phyloP scores from a whole-genome alignment of 139 green algal species.

The Raphidocelis subcapitata region DNA sequence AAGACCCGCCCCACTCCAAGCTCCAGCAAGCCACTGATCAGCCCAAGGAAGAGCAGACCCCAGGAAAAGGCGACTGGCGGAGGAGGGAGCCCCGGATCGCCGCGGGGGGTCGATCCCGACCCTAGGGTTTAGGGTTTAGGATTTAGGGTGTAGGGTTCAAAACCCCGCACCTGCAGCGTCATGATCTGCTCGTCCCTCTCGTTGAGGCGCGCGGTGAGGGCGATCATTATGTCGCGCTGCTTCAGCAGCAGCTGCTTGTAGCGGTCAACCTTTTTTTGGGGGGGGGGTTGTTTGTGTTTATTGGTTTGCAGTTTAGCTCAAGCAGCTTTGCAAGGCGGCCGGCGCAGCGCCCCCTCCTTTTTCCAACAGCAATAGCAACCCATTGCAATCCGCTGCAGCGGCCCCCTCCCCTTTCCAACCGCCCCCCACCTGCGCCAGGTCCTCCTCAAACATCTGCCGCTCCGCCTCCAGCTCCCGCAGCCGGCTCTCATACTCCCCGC shows the following conservation, averaged over 20 bases:
- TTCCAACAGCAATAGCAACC: background rate
- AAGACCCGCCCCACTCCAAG: too few relatives aligned
- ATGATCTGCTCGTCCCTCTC: constrained; percentile 93
- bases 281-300: background rate
- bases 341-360: too few relatives aligned
- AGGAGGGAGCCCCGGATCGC: too few relatives aligned
- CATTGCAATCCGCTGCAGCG: background rate
- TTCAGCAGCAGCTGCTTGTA: constrained; percentile 94
- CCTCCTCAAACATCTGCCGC: constrained; percentile 69
- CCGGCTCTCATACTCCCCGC: constrained; percentile 82
- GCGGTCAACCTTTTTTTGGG: constrained; percentile 73
- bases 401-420: background rate
- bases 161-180: constrained; percentile 78
- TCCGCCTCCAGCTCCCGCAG: constrained; percentile 84
- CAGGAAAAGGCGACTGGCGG: background rate
- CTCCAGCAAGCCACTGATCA: background rate
- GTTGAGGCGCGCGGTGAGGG: constrained; percentile 86
- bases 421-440: constrained; percentile 60
- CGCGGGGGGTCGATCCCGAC: too few relatives aligned
- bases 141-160: too few relatives aligned
- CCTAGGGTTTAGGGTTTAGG: too few relatives aligned
- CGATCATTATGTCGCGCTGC: constrained; percentile 99
- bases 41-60: background rate
- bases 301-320: background rate
- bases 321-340: background rate